Percentiles rank a stretch among this genome's conserved stretches.
phyloP scores from a whole-genome alignment of 176 grass and related monocot species.

The Microstegium vimineum region DNA sequence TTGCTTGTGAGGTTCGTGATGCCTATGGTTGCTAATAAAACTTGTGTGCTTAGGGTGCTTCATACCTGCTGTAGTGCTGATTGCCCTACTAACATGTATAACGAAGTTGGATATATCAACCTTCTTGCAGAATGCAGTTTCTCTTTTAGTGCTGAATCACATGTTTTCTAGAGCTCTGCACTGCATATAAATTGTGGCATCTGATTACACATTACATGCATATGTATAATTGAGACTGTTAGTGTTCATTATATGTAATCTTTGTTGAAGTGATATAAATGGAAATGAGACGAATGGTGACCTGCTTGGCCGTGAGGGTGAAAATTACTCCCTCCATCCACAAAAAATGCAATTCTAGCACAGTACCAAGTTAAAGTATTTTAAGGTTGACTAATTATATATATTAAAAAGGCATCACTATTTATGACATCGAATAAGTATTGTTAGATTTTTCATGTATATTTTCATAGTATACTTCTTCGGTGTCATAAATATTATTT shows the following conservation, averaged over 20 bases:
- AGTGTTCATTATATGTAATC: background rate
- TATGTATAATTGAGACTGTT: background rate
- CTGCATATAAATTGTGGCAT: background rate
- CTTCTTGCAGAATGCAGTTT: background rate
- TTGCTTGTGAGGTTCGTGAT: background rate
- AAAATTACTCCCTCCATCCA: background rate
- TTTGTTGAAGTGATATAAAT: background rate
- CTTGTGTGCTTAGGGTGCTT: background rate
- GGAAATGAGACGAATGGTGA: background rate
- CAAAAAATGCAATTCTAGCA: no score
- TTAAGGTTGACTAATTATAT: no score
- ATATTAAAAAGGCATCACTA: no score
- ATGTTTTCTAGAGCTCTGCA: background rate
- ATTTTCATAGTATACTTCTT: no score
- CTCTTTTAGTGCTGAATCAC: background rate
- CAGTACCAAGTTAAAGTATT: no score
- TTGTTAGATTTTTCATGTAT: no score
- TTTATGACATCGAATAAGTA: no score
- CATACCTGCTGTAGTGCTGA: background rate
- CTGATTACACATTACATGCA: background rate
- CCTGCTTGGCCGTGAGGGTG: background rate
- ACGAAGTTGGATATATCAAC: background rate
- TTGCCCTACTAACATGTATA: background rate
- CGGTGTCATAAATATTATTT: no score
- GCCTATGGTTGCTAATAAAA: background rate